These are phyloP conservation scores for Neopestalotiopsis sp. DNA, from an alignment of 2,329 filamentous ascomycete genomes.

Conservation along the genomic window DNA sequence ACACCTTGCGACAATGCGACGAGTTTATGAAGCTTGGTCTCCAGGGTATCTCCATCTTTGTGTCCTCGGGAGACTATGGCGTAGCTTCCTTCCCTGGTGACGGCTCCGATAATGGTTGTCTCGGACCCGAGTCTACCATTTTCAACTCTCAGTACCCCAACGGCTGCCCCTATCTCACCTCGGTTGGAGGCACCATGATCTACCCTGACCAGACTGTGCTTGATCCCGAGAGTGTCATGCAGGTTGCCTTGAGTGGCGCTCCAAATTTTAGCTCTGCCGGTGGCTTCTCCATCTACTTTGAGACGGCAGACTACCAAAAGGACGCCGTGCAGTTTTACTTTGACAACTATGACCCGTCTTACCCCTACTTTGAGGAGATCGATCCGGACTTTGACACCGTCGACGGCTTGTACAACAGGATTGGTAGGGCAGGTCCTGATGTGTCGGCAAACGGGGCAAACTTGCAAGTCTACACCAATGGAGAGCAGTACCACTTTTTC, in stretches of 20 bases:
- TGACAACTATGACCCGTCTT: slow-evolving; percentile 18
- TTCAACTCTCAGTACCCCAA: slow-evolving; percentile 52
- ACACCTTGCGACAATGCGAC: slow-evolving; percentile 53
- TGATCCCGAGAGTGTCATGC: slow-evolving; percentile 22
- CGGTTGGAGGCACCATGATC: slow-evolving; percentile 42
- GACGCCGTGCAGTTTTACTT: slow-evolving; percentile 46
- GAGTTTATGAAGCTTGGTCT: slow-evolving; percentile 57
- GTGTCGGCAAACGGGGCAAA: slow-evolving; percentile 18
- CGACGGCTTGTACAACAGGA: slow-evolving; percentile 13
- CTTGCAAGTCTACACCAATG: slow-evolving; percentile 6
- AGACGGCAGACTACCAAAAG: slow-evolving; percentile 46
- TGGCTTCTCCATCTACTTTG: slow-evolving; percentile 50
- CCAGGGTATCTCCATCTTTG: slow-evolving; percentile 50
- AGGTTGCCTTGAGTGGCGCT: slow-evolving; percentile 25
- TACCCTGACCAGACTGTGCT: slow-evolving; percentile 24
- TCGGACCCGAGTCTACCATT: slow-evolving; percentile 36
- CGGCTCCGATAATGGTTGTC: slow-evolving; percentile 35
- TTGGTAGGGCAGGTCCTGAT: slow-evolving; percentile 16
- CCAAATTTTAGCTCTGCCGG: slow-evolving; percentile 41
- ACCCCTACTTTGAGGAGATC: slow-evolving; percentile 13
- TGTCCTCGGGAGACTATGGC: slow-evolving; percentile 45
- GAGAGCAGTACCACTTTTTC: slow-evolving; percentile 11
- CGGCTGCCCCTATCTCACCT: slow-evolving; percentile 54
- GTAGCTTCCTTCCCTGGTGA: slow-evolving; percentile 34
- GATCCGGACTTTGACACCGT: slow-evolving; percentile 15